Evolutionary conservation across 805 yeast genomes (phyloP), one percentile per base, ranked within the genome.

Genomic region (Pichia scutulata): DNA sequence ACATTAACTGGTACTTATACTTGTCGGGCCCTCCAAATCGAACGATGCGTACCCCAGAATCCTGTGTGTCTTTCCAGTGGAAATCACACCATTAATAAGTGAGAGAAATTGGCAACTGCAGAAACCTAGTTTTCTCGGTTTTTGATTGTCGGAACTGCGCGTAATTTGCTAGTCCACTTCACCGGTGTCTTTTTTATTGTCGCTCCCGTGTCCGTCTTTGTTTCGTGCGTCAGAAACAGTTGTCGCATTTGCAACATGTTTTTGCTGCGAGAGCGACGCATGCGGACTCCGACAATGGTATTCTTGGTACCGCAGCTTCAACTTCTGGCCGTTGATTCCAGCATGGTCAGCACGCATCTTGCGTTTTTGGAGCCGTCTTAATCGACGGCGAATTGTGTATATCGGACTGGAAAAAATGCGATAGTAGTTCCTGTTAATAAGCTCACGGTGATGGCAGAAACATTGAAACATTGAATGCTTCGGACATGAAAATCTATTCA

Each of bases 381-480:
- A 16, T 19, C 26, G 24, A 2, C 49, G 47, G 19, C 49, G 51
- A 19, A 55, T 18, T n/a, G 44, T 46, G 24, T 45, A 51, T 7
- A 53, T 50, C 13, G 61, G 60, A 41, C 57, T 57, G 1, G 50
- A 46, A 16, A 55, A 56, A 22, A 52, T 45, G 22, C 52, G 52
- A 30, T 52, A 54, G 12, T 49, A 40, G 24, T 28, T 43, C 19
- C 48, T 49, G 43, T 51, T 56, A 39, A 55, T 49, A 10, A 54
- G 41, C 12, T 49, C 51, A 33, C 40, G 44, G 26, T 13, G 57
- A 48, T 25, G 50, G 44, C 64, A 60, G 10, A 53, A 50, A 50
- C 67, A 63, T 44, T 57, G 62, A 44, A 61, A 54, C 28, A 58
- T 48, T 23, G 60, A 58, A 46, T 64, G 67, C 36, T 56, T 60